Evolutionary conservation across 768 basidiomycete species (phyloP), one percentile per base, ranked within the genome.

Genomic region (Termitomyces sp.): DNA sequence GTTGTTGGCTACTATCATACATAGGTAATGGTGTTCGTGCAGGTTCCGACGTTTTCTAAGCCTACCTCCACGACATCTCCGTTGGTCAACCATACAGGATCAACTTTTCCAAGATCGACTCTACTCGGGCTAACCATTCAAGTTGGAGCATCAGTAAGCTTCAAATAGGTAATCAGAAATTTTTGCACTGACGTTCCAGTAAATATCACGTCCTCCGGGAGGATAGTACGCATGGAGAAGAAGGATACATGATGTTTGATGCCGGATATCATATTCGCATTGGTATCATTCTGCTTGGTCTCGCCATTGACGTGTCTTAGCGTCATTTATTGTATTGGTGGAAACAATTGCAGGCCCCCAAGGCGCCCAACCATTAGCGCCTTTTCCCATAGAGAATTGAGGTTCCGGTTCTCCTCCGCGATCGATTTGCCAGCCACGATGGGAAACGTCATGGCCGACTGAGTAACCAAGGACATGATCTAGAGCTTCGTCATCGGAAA

Each of bases 211-310:
- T 77, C 76, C 17, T 74, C 76, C 23, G 75, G 76, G 14, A 70
- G 60, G 28, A 76, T 77, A 9, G 68, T 76, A 1, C 76, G 75
- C 76, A 77, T 77, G 2, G 72, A 73, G 66, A 77, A 74, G 67
- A 74, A 76, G 8, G 70, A 71, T 21, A 76, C 72, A 2, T 75
- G 64, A 19, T 74, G 64, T 54, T 70, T 71, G 42, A 76, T 74
- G 30, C 69, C 69, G 55, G 75, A 76, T 14, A 76, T 73, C 74
- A 75, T 75, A 53, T 69, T 74, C 19, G 72, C 73, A 1, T 73
- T 76, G 11, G 70, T 74, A 28, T 70, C 71, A 53, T 74, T 76
- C 51, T 76, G 74, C 64, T 63, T 69, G 42, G 65, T 63, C 10
- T 68, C 72, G 1, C 72, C 73, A 47, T 75, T 77, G 51, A 74